These are phyloP conservation scores for Aspergillus sp. DNA, from an alignment of 2,329 filamentous ascomycete genomes.

Conservation along the genomic window DNA sequence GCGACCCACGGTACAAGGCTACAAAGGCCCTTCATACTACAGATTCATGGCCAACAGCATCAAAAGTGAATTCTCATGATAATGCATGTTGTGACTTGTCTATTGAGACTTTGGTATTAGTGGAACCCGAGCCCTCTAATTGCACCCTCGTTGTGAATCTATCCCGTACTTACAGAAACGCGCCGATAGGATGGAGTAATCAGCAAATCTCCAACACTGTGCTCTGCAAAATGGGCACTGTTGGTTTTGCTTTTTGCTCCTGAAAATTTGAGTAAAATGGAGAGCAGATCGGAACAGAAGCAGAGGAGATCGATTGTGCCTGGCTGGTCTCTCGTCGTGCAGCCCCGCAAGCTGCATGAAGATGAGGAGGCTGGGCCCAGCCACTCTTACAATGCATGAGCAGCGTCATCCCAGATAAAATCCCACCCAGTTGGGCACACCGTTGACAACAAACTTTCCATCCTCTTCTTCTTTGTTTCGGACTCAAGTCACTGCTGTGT, in stretches of 20 bases:
- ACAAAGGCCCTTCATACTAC: too few relatives aligned
- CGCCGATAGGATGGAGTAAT: neutral
- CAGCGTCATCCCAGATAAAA: slow-evolving; percentile 15
- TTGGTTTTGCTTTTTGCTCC: neutral
- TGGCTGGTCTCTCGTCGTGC: slow-evolving; percentile 14
- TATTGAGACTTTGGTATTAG: neutral
- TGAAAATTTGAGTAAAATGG: neutral
- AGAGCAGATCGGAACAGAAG: neutral
- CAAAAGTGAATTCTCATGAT: neutral
- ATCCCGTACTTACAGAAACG: neutral
- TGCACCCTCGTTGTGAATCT: neutral
- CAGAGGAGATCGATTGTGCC: slow-evolving; percentile 12
- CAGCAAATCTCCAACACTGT: neutral
- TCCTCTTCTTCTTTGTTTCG: neutral
- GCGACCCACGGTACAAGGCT: neutral
- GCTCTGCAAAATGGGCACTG: neutral
- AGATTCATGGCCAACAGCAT: neutral
- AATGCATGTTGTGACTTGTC: neutral
- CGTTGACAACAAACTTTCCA: neutral
- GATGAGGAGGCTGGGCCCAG: slow-evolving; percentile 18
- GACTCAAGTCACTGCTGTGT: neutral
- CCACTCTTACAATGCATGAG: slow-evolving; percentile 17
- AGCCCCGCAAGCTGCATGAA: slow-evolving; percentile 15
- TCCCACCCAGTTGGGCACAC: slow-evolving; percentile 10
- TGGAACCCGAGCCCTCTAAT: neutral